Base-by-base conservation (phyloP, 441 rosid genomes). In the Adansonia rubrostipa region DNA sequence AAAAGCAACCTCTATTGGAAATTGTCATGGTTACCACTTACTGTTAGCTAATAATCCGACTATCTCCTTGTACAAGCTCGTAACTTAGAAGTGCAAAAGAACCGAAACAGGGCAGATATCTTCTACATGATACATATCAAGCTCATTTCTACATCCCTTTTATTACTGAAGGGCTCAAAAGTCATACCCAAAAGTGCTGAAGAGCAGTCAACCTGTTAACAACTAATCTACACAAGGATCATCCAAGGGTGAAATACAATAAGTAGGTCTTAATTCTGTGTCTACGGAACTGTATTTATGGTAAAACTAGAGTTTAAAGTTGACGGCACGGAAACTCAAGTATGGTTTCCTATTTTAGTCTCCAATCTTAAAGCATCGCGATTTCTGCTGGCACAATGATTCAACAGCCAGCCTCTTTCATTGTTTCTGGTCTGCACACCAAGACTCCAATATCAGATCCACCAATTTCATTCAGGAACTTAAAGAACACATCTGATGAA, bases 391-490 rank as follows among this genome's bases (percentile, higher is more conserved):
- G 87, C 96, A 88, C 7, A 79, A 17, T n/a, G 83, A 82, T 79
- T 94, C 97, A 19, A 92, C 91, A 8, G 86, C 82, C 67, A 28
- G 36, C 36, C 36, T 89, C 89, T 80, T 89, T 88, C 94, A 93
- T 86, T 6, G 85, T 63, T 83, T 87, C 93, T 11, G 97, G 98
- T 84, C 97, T 97, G 62, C 95, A 93, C 44, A 92, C 97, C 74
- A 93, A 72, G 13, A 91, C 94, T 84, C 95, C 97, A 2, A 85
- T 66, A 53, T 87, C 82, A 13, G 86, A 82, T 73, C 84, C 96
- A 53, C 84, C 84, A 36, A 73, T 73, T 80, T 86, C 92, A 74
- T 71, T 79, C 57, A 71, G 68, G 76, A 91, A 89, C 84, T 83
- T 82, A 58, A 78, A 78, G 58, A 91, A 84, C 45, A 88, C 57